Evolutionary conservation across 305 asterid genomes (phyloP).

Genomic region (Fraxinus angustifolia): DNA sequence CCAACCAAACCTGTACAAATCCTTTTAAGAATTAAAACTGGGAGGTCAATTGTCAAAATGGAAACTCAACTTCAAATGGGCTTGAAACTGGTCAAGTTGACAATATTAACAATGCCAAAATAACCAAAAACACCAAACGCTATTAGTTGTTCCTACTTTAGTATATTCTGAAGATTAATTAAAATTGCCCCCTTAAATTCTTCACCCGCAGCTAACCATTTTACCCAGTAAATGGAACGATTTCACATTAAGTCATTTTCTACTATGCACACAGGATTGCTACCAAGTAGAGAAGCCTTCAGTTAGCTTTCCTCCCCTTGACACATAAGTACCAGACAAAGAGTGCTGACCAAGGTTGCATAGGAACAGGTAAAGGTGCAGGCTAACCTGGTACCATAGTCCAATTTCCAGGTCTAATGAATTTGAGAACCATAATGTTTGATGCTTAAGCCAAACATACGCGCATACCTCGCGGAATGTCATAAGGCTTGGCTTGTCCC

Average conservation of each 20-base stretch:
- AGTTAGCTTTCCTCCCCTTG: neutral
- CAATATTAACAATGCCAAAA: neutral
- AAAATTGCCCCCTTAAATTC: neutral
- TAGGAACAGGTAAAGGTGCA: neutral
- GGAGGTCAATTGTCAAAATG: neutral
- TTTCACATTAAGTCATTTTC: neutral
- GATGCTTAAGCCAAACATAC: neutral
- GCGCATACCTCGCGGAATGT: conserved; percentile 84
- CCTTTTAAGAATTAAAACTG: neutral
- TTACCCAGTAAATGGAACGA: neutral
- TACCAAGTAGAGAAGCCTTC: neutral
- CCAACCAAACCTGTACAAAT: neutral
- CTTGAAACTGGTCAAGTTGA: neutral
- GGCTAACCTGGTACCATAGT: neutral
- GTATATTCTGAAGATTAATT: neutral
- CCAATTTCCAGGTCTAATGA: neutral
- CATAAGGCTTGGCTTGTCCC: conserved; percentile 96
- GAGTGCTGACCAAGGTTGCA: neutral
- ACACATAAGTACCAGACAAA: neutral
- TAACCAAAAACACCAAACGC: neutral
- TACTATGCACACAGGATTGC: neutral
- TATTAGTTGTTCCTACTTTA: neutral
- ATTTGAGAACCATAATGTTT: neutral
- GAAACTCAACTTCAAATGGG: neutral
- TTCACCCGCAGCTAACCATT: neutral